A percentile compares a stretch with the other conserved stretches of the same genome.
Evolutionary conservation across 2,329 filamentous ascomycete genomes (phyloP).

Genomic region (Colletotrichum shisoi): DNA sequence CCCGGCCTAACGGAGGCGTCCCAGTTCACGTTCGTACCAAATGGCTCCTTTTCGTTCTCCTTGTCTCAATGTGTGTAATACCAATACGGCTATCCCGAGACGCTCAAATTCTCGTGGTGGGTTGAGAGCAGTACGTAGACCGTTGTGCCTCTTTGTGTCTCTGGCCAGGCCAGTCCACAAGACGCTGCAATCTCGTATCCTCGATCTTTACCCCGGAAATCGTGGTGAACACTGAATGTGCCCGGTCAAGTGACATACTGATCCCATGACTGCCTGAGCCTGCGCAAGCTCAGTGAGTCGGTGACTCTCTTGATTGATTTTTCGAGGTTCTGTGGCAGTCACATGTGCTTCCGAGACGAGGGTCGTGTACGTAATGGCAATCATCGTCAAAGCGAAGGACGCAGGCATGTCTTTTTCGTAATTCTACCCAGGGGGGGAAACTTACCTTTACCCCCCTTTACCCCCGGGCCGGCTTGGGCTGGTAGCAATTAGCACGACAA

Average conservation of each 20-base stretch:
- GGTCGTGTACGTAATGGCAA: conserved; percentile 31
- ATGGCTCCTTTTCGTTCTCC: not conserved
- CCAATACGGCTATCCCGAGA: conserved; percentile 2
- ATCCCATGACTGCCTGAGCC: conserved; percentile 11
- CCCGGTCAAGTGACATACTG: conserved; percentile 13
- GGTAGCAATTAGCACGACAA: not conserved
- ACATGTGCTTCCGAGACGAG: conserved; percentile 12
- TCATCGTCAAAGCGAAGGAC: conserved; percentile 16
- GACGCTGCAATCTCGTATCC: conserved; percentile 12
- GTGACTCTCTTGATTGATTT: not conserved
- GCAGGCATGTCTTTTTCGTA: not conserved
- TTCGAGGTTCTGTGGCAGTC: conserved; percentile 16
- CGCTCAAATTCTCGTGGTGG: conserved; percentile 8
- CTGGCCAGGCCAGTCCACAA: conserved; percentile 23
- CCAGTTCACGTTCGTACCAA: not conserved
- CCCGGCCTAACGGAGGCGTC: conserved; percentile 25
- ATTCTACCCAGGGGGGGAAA: not conserved
- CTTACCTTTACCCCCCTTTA: not conserved
- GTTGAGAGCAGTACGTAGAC: not conserved
- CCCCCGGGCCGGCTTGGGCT: not conserved
- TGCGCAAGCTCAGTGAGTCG: not conserved
- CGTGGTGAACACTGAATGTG: conserved; percentile 4
- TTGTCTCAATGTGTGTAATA: conserved; percentile 1
- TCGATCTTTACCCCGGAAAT: conserved; percentile 5
- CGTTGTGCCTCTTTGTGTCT: not conserved